Conservation (phyloP, 2,329 filamentous ascomycete species). For the Aureobasidium uvarum region DNA sequence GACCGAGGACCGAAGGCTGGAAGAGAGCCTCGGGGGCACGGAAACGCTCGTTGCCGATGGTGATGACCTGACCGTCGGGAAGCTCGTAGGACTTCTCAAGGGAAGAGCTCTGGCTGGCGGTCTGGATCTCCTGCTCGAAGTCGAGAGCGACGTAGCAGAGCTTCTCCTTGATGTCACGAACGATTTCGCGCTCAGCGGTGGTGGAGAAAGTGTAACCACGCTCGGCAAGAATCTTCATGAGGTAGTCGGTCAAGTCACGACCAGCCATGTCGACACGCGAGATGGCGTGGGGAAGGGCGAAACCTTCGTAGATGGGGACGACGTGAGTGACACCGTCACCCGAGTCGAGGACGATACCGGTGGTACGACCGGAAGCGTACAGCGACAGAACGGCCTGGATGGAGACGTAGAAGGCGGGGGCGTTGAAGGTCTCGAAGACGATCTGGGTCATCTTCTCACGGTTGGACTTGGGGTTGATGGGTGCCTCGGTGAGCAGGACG, state of each 20-base stretch:
- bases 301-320: slow-evolving; percentile 99
- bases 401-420: slow-evolving; percentile 99
- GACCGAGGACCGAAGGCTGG: slow-evolving; percentile 97
- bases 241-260: slow-evolving; percentile 99
- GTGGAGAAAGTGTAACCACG: slow-evolving; percentile 99
- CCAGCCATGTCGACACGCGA: slow-evolving; percentile 99
- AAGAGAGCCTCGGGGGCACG: slow-evolving; percentile 99
- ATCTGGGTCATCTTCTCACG: slow-evolving; percentile 99
- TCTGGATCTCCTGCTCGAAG: slow-evolving; percentile 99
- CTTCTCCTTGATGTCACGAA: slow-evolving; percentile 99
- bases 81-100: slow-evolving; percentile 99
- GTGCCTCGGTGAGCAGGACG: slow-evolving; percentile 97
- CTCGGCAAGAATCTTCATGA: slow-evolving; percentile 99
- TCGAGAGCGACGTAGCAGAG: slow-evolving; percentile 99
- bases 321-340: slow-evolving; percentile 99
- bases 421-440: slow-evolving; percentile 99
- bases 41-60: slow-evolving; percentile 99
- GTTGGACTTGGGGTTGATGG: slow-evolving; percentile 99
- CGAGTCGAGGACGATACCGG: slow-evolving; percentile 99
- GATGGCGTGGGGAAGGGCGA: slow-evolving; percentile 99
- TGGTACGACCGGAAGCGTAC: slow-evolving; percentile 99
- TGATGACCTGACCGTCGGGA: slow-evolving; percentile 99
- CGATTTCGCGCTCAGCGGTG: slow-evolving; percentile 99
- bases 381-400: slow-evolving; percentile 99
- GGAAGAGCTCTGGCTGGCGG: slow-evolving; percentile 95